phyloP scores from a whole-genome alignment of 176 grass and related monocot genomes.

The Ananas comosus region DNA sequence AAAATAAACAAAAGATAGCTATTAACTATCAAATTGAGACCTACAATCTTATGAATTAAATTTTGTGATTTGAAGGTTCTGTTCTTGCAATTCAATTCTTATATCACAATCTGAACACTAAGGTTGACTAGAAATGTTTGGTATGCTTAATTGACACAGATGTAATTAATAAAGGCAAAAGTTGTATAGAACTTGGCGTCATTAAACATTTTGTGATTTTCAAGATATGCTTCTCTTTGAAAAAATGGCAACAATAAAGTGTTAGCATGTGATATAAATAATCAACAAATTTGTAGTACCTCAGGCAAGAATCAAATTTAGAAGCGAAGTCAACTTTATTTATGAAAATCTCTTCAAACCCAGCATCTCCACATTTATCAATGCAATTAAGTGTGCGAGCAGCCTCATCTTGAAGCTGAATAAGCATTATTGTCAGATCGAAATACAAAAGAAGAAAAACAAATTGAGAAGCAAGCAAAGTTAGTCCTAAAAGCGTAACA shows the following conservation, averaged over 20 bases:
- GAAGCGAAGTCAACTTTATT: constrained; percentile 82
- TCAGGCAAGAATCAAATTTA: constrained; percentile 86
- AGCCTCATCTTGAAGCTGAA: constrained; percentile 86
- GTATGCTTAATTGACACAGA: too few relatives aligned
- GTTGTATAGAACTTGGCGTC: too few relatives aligned
- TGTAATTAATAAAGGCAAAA: too few relatives aligned
- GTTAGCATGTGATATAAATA: too few relatives aligned
- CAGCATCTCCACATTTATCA: constrained; percentile 70
- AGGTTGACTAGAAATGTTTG: too few relatives aligned
- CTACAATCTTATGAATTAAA: too few relatives aligned
- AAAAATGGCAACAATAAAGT: neutral
- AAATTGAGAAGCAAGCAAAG: neutral
- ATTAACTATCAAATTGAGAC: too few relatives aligned
- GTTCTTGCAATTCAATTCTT: too few relatives aligned
- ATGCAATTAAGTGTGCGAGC: constrained; percentile 51
- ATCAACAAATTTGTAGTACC: constrained; percentile 28
- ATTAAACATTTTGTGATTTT: too few relatives aligned
- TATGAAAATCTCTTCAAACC: constrained; percentile 90
- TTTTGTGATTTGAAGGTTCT: too few relatives aligned
- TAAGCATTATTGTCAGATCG: neutral
- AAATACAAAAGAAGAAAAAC: neutral
- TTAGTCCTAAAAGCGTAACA: neutral
- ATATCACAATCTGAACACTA: too few relatives aligned
- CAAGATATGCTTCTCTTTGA: neutral
- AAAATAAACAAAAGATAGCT: too few relatives aligned